Percentiles rank a stretch among this genome's conserved stretches.
phyloP scores from a whole-genome alignment of 495 filamentous ascomycete genomes.

The Aspergillus ellipticus region DNA sequence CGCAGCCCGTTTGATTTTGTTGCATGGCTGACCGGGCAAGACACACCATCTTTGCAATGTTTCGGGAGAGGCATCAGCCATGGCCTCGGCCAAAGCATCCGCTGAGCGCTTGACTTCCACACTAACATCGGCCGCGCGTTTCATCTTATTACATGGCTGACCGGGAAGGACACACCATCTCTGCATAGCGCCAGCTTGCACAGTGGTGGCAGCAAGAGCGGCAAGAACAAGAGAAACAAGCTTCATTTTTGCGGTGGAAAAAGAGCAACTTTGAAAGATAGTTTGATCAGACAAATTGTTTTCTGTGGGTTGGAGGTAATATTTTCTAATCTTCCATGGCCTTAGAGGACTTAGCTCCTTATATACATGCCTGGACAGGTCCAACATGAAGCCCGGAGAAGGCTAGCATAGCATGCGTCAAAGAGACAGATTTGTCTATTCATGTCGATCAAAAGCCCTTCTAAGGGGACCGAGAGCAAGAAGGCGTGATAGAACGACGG shows the following conservation, averaged over 20 bases:
- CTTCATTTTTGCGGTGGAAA: conserved; percentile 42
- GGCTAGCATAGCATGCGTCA: neutral
- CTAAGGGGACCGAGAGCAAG: neutral
- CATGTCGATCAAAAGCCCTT: neutral
- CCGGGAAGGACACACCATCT: conserved; percentile 35
- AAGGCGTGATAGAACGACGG: neutral
- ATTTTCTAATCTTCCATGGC: neutral
- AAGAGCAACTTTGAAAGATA: neutral
- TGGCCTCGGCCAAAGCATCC: conserved; percentile 45
- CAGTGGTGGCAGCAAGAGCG: conserved; percentile 34
- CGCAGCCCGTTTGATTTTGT: conserved; percentile 45
- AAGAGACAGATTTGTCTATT: conserved; percentile 1
- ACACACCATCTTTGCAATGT: conserved; percentile 37
- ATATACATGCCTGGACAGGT: neutral
- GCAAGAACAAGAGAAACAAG: conserved; percentile 35
- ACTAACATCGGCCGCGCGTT: conserved; percentile 31
- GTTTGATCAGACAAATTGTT: neutral
- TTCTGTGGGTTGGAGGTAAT: neutral
- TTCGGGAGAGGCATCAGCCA: conserved; percentile 29
- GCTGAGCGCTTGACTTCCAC: conserved; percentile 47
- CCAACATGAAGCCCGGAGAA: neutral
- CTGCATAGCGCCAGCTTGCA: conserved; percentile 31
- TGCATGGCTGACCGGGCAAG: conserved; percentile 39
- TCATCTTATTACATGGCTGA: conserved; percentile 29
- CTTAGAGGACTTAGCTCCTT: conserved; percentile 1